A percentile compares a stretch with the other conserved stretches of the same genome.
These are phyloP conservation scores for Rhizophagus clarus DNA, from an alignment of 192 early-diverging fungal genomes.

Conservation along the genomic window DNA sequence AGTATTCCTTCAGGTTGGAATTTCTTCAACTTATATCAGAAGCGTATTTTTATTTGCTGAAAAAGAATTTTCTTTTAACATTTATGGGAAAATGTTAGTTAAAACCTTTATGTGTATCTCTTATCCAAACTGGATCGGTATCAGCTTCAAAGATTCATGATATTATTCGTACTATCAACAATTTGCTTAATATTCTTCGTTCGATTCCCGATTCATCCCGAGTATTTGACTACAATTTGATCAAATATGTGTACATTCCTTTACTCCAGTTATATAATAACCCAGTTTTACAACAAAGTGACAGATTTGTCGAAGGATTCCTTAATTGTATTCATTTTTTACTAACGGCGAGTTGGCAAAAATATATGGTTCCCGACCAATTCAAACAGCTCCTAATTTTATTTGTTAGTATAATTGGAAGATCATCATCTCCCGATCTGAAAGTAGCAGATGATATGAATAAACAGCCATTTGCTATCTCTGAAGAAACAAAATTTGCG, in stretches of 20 bases:
- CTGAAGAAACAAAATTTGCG: slow-evolving; percentile 38
- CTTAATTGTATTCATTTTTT: slow-evolving; percentile 33
- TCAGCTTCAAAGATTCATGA: neutral
- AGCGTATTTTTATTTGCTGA: neutral
- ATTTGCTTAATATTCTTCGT: slow-evolving; percentile 12
- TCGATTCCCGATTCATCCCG: slow-evolving; percentile 4
- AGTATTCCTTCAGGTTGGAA: slow-evolving; percentile 11
- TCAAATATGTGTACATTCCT: slow-evolving; percentile 36
- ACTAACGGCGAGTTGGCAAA: slow-evolving; percentile 17
- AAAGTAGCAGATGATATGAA: neutral
- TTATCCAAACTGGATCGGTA: slow-evolving; percentile 3
- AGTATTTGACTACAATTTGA: slow-evolving; percentile 23
- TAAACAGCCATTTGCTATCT: neutral
- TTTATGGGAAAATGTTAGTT: slow-evolving; percentile 12
- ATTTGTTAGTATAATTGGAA: slow-evolving; percentile 28
- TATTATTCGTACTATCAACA: neutral
- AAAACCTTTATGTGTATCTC: slow-evolving; percentile 29
- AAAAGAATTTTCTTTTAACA: neutral
- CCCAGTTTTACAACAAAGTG: neutral
- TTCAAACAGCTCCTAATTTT: slow-evolving; percentile 33
- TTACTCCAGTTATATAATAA: slow-evolving; percentile 24
- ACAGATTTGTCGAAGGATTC: slow-evolving; percentile 33
- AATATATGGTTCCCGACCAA: slow-evolving; percentile 15
- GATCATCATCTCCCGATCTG: neutral
- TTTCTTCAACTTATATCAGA: neutral